Evolutionary conservation across 108 stramenopile species (phyloP).

Genomic region (Pseudonitzschia delicatissima): DNA sequence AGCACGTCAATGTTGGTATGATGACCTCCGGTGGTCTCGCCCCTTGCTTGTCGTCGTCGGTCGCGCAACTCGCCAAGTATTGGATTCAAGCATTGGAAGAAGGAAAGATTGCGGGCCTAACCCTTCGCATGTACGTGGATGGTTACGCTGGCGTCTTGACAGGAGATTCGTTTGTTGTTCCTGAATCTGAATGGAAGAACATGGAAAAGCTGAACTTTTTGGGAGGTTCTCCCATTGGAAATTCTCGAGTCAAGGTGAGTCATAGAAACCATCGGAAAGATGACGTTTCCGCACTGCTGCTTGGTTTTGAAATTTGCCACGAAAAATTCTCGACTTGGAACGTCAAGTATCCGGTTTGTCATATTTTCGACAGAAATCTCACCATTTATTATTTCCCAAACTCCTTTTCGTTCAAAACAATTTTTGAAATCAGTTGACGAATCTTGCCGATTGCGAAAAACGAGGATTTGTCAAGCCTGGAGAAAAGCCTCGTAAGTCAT

Average conservation of each 20-base stretch:
- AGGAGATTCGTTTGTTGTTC: conserved; percentile 75
- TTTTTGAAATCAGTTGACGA: conserved; percentile 87
- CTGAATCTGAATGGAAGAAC: conserved; percentile 51
- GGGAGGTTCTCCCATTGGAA: conserved; percentile 88
- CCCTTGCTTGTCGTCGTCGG: conserved; percentile 78
- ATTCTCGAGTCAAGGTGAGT: conserved; percentile 91
- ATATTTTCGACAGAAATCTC: neutral
- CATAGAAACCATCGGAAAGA: neutral
- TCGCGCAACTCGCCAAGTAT: conserved; percentile 70
- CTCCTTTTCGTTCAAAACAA: too few relatives aligned
- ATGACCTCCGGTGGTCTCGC: conserved; percentile 90
- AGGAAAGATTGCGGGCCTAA: conserved; percentile 72
- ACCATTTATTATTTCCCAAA: too few relatives aligned
- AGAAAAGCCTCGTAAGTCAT: conserved; percentile 54
- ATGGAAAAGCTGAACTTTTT: conserved; percentile 64
- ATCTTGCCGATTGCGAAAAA: conserved; percentile 78
- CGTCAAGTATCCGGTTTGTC: neutral
- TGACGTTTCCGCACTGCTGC: too few relatives aligned
- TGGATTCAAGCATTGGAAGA: conserved; percentile 72
- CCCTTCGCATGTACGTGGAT: conserved; percentile 79
- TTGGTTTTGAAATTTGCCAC: conserved; percentile 7
- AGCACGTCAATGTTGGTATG: conserved; percentile 86
- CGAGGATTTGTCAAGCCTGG: conserved; percentile 78
- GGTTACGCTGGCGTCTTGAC: conserved; percentile 88
- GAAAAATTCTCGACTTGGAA: neutral